These are phyloP conservation scores for Trametes elegans DNA, from an alignment of 768 basidiomycete species.

Conservation along the genomic window DNA sequence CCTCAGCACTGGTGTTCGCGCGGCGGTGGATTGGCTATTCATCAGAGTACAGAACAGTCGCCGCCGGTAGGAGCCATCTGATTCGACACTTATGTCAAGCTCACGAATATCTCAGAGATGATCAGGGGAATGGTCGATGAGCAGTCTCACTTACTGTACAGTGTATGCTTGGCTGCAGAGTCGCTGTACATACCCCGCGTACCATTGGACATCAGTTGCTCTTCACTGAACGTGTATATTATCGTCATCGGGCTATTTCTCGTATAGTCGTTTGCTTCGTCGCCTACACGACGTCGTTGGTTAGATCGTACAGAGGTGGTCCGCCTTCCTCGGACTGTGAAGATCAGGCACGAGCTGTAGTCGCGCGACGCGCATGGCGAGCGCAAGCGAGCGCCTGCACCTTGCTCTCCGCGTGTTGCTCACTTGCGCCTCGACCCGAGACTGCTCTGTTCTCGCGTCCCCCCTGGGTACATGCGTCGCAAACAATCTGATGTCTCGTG, in stretches of 20 bases:
- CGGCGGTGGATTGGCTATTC: slow-evolving; percentile 91
- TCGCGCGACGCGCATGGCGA: too few species aligned
- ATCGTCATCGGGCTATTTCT: too few species aligned
- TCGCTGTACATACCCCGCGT: background rate
- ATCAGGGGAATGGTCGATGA: background rate
- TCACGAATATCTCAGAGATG: background rate
- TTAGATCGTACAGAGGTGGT: too few species aligned
- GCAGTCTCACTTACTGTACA: background rate
- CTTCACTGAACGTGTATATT: background rate
- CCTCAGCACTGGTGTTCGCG: slow-evolving; percentile 63
- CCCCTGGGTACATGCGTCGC: background rate
- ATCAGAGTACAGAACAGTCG: slow-evolving; percentile 89
- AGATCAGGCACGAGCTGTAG: too few species aligned
- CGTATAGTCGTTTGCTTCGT: too few species aligned
- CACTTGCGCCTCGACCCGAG: background rate
- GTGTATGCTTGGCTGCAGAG: background rate
- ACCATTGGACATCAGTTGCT: too few species aligned
- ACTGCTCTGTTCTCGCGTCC: too few species aligned
- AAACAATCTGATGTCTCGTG: slow-evolving; percentile 12
- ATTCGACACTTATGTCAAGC: background rate
- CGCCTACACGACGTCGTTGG: too few species aligned
- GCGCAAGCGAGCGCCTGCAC: too few species aligned
- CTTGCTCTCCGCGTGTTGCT: too few species aligned
- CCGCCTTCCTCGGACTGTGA: too few species aligned
- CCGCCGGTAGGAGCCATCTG: slow-evolving; percentile 41